Evolutionary conservation across 2,329 filamentous ascomycete genomes (phyloP).

Genomic region (Dryadomyces quercivorus): DNA sequence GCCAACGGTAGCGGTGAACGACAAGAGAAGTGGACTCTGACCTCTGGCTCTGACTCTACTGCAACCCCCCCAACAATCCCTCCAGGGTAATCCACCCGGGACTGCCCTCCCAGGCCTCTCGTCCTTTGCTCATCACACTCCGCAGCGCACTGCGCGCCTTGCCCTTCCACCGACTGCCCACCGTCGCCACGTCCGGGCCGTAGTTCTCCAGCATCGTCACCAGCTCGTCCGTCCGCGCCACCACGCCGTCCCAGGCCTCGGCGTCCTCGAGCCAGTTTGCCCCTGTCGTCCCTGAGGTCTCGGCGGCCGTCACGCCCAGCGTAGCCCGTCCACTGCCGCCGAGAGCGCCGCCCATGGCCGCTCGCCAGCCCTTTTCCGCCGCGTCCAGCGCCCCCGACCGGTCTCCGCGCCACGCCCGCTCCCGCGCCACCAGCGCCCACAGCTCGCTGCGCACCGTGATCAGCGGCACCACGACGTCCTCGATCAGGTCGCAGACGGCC

Average conservation of each 20-base stretch:
- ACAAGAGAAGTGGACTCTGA: background rate
- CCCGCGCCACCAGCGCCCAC: constrained; percentile 61
- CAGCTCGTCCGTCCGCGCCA: constrained; percentile 67
- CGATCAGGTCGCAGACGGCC: constrained; percentile 59
- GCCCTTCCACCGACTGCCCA: constrained; percentile 74
- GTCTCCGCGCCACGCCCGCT: constrained; percentile 62
- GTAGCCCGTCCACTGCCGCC: constrained; percentile 2
- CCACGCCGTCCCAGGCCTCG: constrained; percentile 58
- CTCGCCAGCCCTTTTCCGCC: constrained; percentile 82
- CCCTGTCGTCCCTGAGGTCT: constrained; percentile 17
- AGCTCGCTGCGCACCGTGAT: constrained; percentile 70
- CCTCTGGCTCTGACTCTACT: background rate
- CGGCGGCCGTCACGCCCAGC: constrained; percentile 29
- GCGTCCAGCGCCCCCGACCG: constrained; percentile 65
- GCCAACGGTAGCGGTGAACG: background rate
- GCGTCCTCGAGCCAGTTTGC: constrained; percentile 45
- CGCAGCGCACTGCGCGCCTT: constrained; percentile 78
- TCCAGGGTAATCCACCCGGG: constrained; percentile 53
- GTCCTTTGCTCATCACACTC: constrained; percentile 71
- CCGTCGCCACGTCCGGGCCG: constrained; percentile 49
- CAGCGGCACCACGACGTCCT: constrained; percentile 63
- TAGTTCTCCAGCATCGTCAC: constrained; percentile 76
- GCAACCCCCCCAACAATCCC: constrained; percentile 40
- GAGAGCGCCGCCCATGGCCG: constrained; percentile 32
- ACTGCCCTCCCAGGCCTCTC: constrained; percentile 70